Evolutionary conservation across 2,329 filamentous ascomycete genomes (phyloP).

Genomic region (Penicillium sp.): DNA sequence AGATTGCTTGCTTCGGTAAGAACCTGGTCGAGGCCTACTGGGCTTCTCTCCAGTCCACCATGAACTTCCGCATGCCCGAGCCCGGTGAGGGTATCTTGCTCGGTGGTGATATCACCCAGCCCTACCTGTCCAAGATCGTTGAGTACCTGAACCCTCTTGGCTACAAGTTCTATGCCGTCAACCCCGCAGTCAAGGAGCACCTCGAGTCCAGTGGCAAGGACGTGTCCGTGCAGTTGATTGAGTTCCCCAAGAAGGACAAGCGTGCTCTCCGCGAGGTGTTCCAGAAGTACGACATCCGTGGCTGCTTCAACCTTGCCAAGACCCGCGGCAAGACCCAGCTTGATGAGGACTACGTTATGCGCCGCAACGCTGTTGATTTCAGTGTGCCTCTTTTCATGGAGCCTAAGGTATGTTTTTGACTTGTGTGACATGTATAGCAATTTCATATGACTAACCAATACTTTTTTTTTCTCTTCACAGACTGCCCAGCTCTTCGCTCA

Average conservation of each 20-base stretch:
- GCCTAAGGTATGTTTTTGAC: slow-evolving; percentile 69
- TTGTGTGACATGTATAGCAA: neutral
- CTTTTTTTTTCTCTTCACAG: slow-evolving; percentile 47
- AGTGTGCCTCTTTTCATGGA: slow-evolving; percentile 98
- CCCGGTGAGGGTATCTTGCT: slow-evolving; percentile 94
- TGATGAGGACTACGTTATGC: slow-evolving; percentile 98
- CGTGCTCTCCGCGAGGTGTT: slow-evolving; percentile 91
- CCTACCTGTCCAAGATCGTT: slow-evolving; percentile 73
- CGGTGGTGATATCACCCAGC: slow-evolving; percentile 74
- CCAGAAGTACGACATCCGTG: slow-evolving; percentile 92
- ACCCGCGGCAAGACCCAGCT: slow-evolving; percentile 76
- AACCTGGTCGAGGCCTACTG: slow-evolving; percentile 96
- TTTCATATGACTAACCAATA: slow-evolving; percentile 28
- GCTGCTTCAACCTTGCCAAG: slow-evolving; percentile 91
- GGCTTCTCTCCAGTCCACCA: slow-evolving; percentile 91
- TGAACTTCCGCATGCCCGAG: slow-evolving; percentile 98
- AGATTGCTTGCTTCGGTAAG: slow-evolving; percentile 98
- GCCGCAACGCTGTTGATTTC: slow-evolving; percentile 96
- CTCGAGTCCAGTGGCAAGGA: slow-evolving; percentile 70
- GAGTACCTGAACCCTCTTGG: slow-evolving; percentile 84
- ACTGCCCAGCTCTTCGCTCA: slow-evolving; percentile 93
- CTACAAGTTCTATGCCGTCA: slow-evolving; percentile 91
- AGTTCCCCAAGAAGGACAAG: slow-evolving; percentile 97
- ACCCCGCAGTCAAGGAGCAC: slow-evolving; percentile 75
- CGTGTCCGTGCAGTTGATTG: slow-evolving; percentile 80